Evolutionary conservation across 176 grass and related monocot species (phyloP).

Genomic region (Cenchrus fungigraminus): DNA sequence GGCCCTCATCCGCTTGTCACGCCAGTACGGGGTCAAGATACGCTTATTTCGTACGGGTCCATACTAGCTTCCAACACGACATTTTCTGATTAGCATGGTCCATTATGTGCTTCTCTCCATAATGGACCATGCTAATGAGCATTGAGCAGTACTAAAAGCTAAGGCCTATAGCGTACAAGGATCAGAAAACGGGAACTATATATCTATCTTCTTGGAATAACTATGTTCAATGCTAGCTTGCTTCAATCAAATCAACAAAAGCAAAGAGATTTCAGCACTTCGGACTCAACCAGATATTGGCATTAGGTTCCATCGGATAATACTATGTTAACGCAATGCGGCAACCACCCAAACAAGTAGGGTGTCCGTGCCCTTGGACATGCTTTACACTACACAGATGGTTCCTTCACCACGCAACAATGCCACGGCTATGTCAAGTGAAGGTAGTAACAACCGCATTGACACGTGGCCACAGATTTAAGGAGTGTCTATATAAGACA

Average conservation of each 20-base stretch:
- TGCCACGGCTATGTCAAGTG: background rate
- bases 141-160: too few relatives aligned
- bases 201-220: background rate
- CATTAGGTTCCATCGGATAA: background rate
- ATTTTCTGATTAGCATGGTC: too few relatives aligned
- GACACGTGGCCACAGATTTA: constrained; percentile 1
- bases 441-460: background rate
- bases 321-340: background rate
- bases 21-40: too few relatives aligned
- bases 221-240: background rate
- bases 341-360: background rate
- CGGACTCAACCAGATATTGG: background rate
- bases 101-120: too few relatives aligned
- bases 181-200: background rate
- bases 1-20: too few relatives aligned
- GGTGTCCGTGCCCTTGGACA: background rate
- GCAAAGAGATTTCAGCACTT: background rate
- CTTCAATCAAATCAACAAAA: background rate
- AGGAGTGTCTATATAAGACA: background rate
- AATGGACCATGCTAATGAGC: too few relatives aligned
- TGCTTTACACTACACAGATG: background rate
- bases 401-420: background rate
- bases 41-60: too few relatives aligned
- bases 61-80: too few relatives aligned
- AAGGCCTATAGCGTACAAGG: background rate